A percentile compares a stretch with the other conserved stretches of the same genome.
These are phyloP conservation scores for Penicillium freii DNA, from an alignment of 2,329 filamentous ascomycete genomes.

Conservation along the genomic window DNA sequence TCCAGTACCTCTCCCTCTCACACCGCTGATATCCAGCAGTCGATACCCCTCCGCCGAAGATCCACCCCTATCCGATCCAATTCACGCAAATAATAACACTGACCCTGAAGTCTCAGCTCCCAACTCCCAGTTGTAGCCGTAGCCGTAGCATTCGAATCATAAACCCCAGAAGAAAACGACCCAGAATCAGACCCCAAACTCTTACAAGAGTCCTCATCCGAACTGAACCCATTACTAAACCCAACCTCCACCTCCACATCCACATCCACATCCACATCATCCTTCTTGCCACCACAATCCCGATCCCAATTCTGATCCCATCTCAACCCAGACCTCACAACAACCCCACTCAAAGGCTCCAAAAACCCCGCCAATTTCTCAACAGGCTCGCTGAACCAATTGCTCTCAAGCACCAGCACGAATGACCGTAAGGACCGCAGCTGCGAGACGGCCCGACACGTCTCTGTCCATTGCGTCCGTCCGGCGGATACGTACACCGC, in stretches of 20 bases:
- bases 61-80: constrained; percentile 29
- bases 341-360: constrained; percentile 34
- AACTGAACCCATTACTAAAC: not conserved
- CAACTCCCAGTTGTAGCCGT: constrained; percentile 15
- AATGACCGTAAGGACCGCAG: constrained; percentile 32
- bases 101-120: constrained; percentile 34
- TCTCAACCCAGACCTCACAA: constrained; percentile 10
- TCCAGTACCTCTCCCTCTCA: constrained; percentile 4
- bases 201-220: constrained; percentile 9
- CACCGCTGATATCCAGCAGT: constrained; percentile 30
- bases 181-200: constrained; percentile 1
- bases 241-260: not conserved
- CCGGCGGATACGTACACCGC: constrained; percentile 39
- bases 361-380: constrained; percentile 39
- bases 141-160: not conserved
- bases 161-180: not conserved
- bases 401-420: constrained; percentile 32
- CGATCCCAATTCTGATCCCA: not conserved
- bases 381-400: constrained; percentile 39
- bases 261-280: not conserved
- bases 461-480: constrained; percentile 39
- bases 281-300: not conserved
- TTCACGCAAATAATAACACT: constrained; percentile 37
- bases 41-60: constrained; percentile 34
- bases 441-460: constrained; percentile 29